A percentile compares a stretch with the other conserved stretches of the same genome.
These are phyloP conservation scores for Exophiala calicioides DNA, from an alignment of 2,329 filamentous ascomycete species.

Conservation along the genomic window DNA sequence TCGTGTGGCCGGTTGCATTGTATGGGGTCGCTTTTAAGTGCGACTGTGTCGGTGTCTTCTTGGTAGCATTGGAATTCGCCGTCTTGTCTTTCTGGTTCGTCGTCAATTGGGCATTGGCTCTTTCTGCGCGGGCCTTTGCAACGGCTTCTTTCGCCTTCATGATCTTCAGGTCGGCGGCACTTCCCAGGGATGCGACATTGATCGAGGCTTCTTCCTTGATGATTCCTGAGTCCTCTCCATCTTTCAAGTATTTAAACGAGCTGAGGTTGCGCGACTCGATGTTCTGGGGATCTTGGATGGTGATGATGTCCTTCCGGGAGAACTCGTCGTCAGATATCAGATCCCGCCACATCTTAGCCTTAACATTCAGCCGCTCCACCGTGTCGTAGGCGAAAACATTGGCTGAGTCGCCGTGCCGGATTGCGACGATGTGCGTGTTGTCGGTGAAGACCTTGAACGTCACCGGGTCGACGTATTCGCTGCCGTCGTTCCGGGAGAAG, in stretches of 20 bases:
- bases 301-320: slow-evolving; percentile 87
- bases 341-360: slow-evolving; percentile 93
- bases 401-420: slow-evolving; percentile 76
- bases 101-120: slow-evolving; percentile 45
- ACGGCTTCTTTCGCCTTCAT: slow-evolving; percentile 89
- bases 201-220: slow-evolving; percentile 74
- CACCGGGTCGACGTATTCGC: slow-evolving; percentile 91
- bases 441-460: slow-evolving; percentile 98
- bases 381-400: slow-evolving; percentile 98
- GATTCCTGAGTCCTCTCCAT: slow-evolving; percentile 67
- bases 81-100: slow-evolving; percentile 10
- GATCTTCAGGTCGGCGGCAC: slow-evolving; percentile 68
- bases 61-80: slow-evolving; percentile 10
- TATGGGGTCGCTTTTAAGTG: slow-evolving; percentile 56
- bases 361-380: slow-evolving; percentile 91
- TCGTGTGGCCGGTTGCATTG: slow-evolving; percentile 89
- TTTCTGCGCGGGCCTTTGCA: slow-evolving; percentile 79
- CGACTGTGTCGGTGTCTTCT: slow-evolving; percentile 30
- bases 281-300: slow-evolving; percentile 93
- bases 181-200: slow-evolving; percentile 78
- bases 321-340: slow-evolving; percentile 86
- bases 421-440: slow-evolving; percentile 92
- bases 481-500: slow-evolving; percentile 88
- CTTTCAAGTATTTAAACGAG: slow-evolving; percentile 84
- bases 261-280: slow-evolving; percentile 77